Evolutionary conservation across 441 rosid species (phyloP), one percentile per base, ranked within the genome.

Genomic region (Euphorbia corollata): DNA sequence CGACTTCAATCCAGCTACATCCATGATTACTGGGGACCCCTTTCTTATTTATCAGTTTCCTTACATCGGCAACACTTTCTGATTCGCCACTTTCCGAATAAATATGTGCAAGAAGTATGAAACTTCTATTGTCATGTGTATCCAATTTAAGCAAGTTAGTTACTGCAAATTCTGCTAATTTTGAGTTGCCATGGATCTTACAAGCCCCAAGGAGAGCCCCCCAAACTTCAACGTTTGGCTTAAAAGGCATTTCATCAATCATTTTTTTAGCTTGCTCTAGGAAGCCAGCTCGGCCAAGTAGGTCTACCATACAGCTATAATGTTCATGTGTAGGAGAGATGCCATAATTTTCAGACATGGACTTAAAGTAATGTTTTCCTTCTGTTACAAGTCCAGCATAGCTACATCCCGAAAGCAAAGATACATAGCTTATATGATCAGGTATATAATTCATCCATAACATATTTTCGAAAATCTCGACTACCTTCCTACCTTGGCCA

Each of bases 141-240:
- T 68, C 71, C 64, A 77, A 32, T 59, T 54, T 71, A 32, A 61
- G 65, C 71, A 71, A 71, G 59, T 74, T 68, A 64, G 43, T 61
- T 1, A 45, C 6, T 39, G 67, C 75, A n/a, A 51, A 24, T 74
- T 77, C 78, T 45, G 78, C 75, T 58, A 74, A 30, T 41, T 59
- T 63, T 61, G 59, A 1, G 61, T 77, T 71, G 27, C 54, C 8
- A 22, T 61, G 75, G 51, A 67, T 74, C 65, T 61, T 59, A 43
- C 75, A 77, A n/a, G 78, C 75, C 56, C 71, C 34, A 27, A 68
- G 78, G 27, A 74, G 62, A 47, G 81, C 78, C 41, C 71, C 69
- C 75, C 68, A 65, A 20, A 68, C 50, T 59, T 67, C 75, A 22
- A 38, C 69, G 54, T 69, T 68, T n/a, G 75, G 75, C 65, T 22